phyloP scores from a whole-genome alignment of 495 filamentous ascomycete genomes.

The Penicillium salamii region DNA sequence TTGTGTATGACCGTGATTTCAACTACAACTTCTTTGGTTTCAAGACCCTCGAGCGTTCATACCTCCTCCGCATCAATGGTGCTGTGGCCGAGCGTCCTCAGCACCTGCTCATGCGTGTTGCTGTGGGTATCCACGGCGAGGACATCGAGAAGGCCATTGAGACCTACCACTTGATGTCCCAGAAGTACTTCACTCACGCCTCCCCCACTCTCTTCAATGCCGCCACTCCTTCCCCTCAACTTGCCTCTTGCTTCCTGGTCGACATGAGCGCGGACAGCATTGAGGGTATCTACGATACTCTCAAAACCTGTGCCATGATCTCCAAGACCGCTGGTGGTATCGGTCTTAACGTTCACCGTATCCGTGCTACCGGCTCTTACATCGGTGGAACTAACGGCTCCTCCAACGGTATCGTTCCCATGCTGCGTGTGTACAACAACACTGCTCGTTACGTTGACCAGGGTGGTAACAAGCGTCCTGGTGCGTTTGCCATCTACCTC shows the following conservation, averaged over 20 bases:
- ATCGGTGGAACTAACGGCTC: constrained; percentile 96
- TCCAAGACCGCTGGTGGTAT: constrained; percentile 99
- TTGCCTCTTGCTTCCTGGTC: constrained; percentile 96
- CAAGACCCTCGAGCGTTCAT: constrained; percentile 98
- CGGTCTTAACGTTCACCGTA: constrained; percentile 91
- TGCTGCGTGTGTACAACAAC: constrained; percentile 99
- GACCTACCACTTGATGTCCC: constrained; percentile 98
- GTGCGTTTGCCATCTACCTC: constrained; percentile 98
- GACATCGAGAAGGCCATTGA: constrained; percentile 91
- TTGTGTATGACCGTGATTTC: constrained; percentile 98
- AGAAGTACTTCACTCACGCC: constrained; percentile 95
- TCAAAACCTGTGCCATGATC: constrained; percentile 99
- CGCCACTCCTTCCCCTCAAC: constrained; percentile 86
- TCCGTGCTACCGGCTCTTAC: constrained; percentile 94
- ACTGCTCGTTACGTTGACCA: constrained; percentile 98
- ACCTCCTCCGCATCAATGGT: constrained; percentile 86
- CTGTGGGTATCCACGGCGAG: constrained; percentile 93
- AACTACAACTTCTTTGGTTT: constrained; percentile 99
- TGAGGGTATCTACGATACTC: constrained; percentile 97
- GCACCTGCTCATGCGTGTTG: constrained; percentile 99
- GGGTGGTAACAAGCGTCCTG: constrained; percentile 98
- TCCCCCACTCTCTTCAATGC: constrained; percentile 98
- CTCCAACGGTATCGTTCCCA: constrained; percentile 95
- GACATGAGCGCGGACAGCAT: constrained; percentile 99
- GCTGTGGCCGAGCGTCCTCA: constrained; percentile 95